A percentile compares a stretch with the other conserved stretches of the same genome.
These are phyloP conservation scores for Sistotremastrum niveocremeum DNA, from an alignment of 768 basidiomycete genomes.

Conservation along the genomic window DNA sequence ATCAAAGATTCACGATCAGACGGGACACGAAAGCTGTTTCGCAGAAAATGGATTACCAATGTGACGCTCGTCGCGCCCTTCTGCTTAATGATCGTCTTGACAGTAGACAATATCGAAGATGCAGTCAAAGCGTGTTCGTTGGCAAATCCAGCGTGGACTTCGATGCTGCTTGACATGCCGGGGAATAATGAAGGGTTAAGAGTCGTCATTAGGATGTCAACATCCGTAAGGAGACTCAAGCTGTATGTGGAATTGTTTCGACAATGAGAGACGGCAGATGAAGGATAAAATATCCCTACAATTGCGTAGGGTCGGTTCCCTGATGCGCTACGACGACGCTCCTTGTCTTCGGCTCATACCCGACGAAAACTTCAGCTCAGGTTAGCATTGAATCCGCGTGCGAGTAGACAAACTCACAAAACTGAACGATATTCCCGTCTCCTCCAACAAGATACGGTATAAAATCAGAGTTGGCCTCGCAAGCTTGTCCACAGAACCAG, in stretches of 20 bases:
- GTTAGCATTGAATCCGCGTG: not conserved
- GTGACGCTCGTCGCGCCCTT: conserved; percentile 28
- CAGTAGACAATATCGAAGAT: conserved; percentile 27
- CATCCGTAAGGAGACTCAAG: conserved; percentile 37
- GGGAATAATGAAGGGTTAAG: conserved; percentile 41
- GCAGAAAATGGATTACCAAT: conserved; percentile 18
- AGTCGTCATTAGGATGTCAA: conserved; percentile 23
- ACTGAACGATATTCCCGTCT: conserved; percentile 33
- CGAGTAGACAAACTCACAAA: conserved; percentile 21
- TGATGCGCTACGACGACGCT: conserved; percentile 48
- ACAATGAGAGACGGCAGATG: too few relatives aligned
- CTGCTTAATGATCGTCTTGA: conserved; percentile 24
- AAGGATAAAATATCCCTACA: conserved; percentile 24
- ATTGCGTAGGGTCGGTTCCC: conserved; percentile 41
- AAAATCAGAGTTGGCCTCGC: not conserved
- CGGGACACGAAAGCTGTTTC: not conserved
- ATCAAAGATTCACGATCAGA: not conserved
- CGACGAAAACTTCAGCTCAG: conserved; percentile 32
- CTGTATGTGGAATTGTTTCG: conserved; percentile 13
- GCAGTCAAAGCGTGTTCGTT: conserved; percentile 37
- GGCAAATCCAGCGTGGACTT: conserved; percentile 42
- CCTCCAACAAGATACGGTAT: conserved; percentile 27
- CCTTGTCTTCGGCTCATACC: conserved; percentile 36
- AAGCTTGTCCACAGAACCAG: conserved; percentile 28
- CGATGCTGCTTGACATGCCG: conserved; percentile 28